A percentile compares a stretch with the other conserved stretches of the same genome.
Conservation (phyloP, 2,329 filamentous ascomycete genomes). For the Fusarium caatingaense region DNA sequence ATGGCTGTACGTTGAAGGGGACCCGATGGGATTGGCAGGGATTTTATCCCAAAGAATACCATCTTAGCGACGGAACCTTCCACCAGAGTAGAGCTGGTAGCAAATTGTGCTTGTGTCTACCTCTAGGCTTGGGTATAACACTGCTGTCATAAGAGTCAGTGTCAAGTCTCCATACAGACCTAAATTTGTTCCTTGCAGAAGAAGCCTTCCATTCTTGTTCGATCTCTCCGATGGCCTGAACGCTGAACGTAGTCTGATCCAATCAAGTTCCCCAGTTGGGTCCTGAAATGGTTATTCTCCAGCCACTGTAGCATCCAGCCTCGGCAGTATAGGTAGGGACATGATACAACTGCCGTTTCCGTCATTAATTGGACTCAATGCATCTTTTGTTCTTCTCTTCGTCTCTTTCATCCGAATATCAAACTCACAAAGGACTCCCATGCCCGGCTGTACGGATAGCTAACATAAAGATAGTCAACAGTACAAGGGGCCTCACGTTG, state of each 20-base stretch:
- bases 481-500: slow-evolving; percentile 13
- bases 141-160: slow-evolving; percentile 11
- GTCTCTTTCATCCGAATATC: neutral
- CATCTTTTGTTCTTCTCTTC: neutral
- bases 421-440: neutral
- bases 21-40: slow-evolving; percentile 3
- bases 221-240: slow-evolving; percentile 22
- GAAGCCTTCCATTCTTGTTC: slow-evolving; percentile 37
- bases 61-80: neutral
- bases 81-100: slow-evolving; percentile 2
- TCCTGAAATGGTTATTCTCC: slow-evolving; percentile 18
- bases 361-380: slow-evolving; percentile 4
- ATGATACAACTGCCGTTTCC: slow-evolving; percentile 16
- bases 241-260: neutral
- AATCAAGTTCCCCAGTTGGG: slow-evolving; percentile 12
- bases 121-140: neutral
- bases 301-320: neutral
- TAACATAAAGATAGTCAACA: neutral
- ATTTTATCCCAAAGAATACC: slow-evolving; percentile 6
- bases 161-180: neutral
- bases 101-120: slow-evolving; percentile 1
- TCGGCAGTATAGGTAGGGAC: slow-evolving; percentile 1
- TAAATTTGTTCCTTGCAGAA: slow-evolving; percentile 32
- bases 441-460: neutral
- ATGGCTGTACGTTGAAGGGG: slow-evolving; percentile 20